These are phyloP conservation scores for Santalum album DNA, from an alignment of 164 flowering plant species.

Conservation along the genomic window DNA sequence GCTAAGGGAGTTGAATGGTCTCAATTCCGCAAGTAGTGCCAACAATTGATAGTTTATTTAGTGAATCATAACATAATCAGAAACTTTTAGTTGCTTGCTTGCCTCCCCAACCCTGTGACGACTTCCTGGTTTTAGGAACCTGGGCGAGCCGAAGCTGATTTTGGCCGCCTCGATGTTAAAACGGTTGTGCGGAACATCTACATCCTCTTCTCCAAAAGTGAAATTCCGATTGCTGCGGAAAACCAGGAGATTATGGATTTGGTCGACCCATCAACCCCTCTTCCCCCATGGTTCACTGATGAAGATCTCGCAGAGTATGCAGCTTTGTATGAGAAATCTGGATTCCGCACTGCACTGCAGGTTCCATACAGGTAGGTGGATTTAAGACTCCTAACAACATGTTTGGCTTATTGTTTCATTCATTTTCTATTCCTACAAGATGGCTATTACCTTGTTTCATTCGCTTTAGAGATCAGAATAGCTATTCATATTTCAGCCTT, in stretches of 20 bases:
- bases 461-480: no score
- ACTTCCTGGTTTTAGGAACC: background rate
- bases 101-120: background rate
- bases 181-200: background rate
- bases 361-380: background rate
- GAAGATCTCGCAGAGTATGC: slow-evolving; percentile 1
- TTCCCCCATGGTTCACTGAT: background rate
- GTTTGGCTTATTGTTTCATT: no score
- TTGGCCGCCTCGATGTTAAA: background rate
- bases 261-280: slow-evolving; percentile 1
- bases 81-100: no score
- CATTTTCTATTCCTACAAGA: no score
- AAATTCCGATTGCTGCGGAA: background rate
- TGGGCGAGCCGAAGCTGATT: slow-evolving; percentile 1
- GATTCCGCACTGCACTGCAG: background rate
- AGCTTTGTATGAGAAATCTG: background rate
- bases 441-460: no score
- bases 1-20: no score
- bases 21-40: no score
- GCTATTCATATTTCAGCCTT: no score
- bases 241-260: slow-evolving; percentile 2
- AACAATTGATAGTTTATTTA: no score
- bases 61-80: no score
- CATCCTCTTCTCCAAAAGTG: slow-evolving; percentile 1
- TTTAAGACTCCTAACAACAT: no score